Conservation (phyloP, 768 basidiomycete genomes). For the Amanita fuliginea region DNA sequence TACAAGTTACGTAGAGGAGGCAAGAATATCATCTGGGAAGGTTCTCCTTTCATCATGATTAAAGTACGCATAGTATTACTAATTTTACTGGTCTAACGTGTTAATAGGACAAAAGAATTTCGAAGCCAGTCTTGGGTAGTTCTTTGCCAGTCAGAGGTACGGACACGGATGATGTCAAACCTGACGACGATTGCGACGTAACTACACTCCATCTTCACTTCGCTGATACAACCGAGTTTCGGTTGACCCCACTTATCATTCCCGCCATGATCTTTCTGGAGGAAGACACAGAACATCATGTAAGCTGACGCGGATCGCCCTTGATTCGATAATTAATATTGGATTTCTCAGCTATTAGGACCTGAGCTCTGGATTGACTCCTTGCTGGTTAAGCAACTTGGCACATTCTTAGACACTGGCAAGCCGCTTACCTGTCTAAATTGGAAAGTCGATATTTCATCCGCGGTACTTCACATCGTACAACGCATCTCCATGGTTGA, state of each 20-base stretch:
- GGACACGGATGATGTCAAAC: slow-evolving; percentile 7
- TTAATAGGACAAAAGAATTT: background rate
- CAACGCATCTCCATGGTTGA: slow-evolving; percentile 34
- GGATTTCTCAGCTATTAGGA: slow-evolving; percentile 15
- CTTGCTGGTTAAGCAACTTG: slow-evolving; percentile 28
- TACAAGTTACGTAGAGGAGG: slow-evolving; percentile 1
- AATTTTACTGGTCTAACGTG: background rate
- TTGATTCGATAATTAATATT: background rate
- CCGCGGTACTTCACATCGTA: slow-evolving; percentile 27
- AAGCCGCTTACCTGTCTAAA: slow-evolving; percentile 13
- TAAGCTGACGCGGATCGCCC: slow-evolving; percentile 17
- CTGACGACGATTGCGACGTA: slow-evolving; percentile 15
- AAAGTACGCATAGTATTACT: background rate
- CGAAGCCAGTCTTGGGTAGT: background rate
- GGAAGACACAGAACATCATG: slow-evolving; percentile 34
- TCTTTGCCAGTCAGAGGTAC: background rate
- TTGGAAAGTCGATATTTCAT: slow-evolving; percentile 33
- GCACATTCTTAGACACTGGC: slow-evolving; percentile 17
- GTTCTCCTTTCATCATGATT: background rate
- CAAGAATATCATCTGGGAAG: background rate
- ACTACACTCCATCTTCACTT: slow-evolving; percentile 32
- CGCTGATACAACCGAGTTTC: slow-evolving; percentile 24
- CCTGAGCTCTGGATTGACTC: slow-evolving; percentile 29
- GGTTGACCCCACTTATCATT: slow-evolving; percentile 47
- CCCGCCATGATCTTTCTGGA: slow-evolving; percentile 32